phyloP scores from a whole-genome alignment of 1,139 yeast genomes.

The Debaryomyces sp. region DNA sequence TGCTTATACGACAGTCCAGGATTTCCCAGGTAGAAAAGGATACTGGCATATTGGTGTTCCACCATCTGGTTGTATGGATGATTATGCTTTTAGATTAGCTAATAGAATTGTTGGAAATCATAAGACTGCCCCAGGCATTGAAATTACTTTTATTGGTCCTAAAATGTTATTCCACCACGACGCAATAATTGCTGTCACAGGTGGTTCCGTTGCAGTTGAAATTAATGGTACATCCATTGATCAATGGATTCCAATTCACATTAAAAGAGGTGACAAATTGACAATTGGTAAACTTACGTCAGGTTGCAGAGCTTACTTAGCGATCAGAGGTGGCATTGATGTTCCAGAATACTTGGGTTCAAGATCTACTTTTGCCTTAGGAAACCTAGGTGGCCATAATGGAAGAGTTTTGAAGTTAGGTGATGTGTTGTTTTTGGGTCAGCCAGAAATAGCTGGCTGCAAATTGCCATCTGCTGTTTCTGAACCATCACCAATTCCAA shows the following conservation, averaged over 20 bases:
- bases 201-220: constrained; percentile 72
- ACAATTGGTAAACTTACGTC: constrained; percentile 75
- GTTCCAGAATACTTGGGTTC: constrained; percentile 93
- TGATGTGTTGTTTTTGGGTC: constrained; percentile 85
- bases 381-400: constrained; percentile 91
- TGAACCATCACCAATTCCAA: constrained; percentile 61
- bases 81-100: constrained; percentile 84
- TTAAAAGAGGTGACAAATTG: constrained; percentile 75
- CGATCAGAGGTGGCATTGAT: constrained; percentile 91
- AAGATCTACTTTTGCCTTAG: constrained; percentile 94
- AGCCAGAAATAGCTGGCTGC: constrained; percentile 69
- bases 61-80: constrained; percentile 98
- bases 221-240: constrained; percentile 59
- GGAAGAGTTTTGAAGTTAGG: constrained; percentile 92
- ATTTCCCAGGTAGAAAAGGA: constrained; percentile 89
- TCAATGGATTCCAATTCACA: constrained; percentile 68
- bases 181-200: constrained; percentile 77
- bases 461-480: constrained; percentile 71
- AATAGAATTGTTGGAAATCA: constrained; percentile 90
- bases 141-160: constrained; percentile 87
- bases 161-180: constrained; percentile 80
- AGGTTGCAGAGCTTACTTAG: constrained; percentile 90
- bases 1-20: constrained; percentile 94
- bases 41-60: constrained; percentile 95
- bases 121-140: constrained; percentile 81